Conservation (phyloP, 2,329 filamentous ascomycete genomes). For the Drechslera avenae region DNA sequence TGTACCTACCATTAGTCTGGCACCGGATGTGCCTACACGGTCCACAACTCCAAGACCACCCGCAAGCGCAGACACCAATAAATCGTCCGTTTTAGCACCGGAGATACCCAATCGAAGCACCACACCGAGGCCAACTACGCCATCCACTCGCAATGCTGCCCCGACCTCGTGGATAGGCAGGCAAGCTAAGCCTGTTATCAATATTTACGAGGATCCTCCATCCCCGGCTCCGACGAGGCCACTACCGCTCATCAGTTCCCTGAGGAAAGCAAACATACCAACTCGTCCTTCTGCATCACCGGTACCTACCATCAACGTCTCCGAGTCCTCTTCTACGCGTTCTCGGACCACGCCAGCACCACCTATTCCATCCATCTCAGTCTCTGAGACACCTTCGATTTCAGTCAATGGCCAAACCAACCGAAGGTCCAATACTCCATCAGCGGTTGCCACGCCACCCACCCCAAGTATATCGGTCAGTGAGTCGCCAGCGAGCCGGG, state of each 20-base stretch:
- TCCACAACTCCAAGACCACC: constrained; percentile 19
- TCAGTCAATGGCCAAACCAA: constrained; percentile 18
- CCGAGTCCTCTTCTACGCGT: constrained; percentile 46
- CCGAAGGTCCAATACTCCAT: background rate
- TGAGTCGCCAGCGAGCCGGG: constrained; percentile 21
- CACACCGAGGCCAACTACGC: constrained; percentile 29
- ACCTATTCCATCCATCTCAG: constrained; percentile 24
- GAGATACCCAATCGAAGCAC: constrained; percentile 24
- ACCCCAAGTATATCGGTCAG: constrained; percentile 39
- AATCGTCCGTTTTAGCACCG: constrained; percentile 58
- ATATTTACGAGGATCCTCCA: constrained; percentile 37
- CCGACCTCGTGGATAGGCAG: constrained; percentile 27
- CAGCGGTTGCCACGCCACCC: constrained; percentile 7
- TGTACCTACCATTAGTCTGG: constrained; percentile 59
- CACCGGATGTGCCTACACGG: constrained; percentile 41
- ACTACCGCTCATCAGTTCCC: constrained; percentile 27
- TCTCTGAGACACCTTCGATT: constrained; percentile 34
- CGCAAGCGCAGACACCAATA: constrained; percentile 43
- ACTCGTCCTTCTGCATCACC: constrained; percentile 25
- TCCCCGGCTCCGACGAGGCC: constrained; percentile 33
- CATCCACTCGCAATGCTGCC: constrained; percentile 27
- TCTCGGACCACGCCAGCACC: constrained; percentile 32
- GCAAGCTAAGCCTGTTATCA: constrained; percentile 28
- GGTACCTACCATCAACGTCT: constrained; percentile 57
- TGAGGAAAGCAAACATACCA: constrained; percentile 39